These are phyloP conservation scores for Histomonas meleagridis DNA, from an alignment of 208 protist genomes.

Conservation along the genomic window DNA sequence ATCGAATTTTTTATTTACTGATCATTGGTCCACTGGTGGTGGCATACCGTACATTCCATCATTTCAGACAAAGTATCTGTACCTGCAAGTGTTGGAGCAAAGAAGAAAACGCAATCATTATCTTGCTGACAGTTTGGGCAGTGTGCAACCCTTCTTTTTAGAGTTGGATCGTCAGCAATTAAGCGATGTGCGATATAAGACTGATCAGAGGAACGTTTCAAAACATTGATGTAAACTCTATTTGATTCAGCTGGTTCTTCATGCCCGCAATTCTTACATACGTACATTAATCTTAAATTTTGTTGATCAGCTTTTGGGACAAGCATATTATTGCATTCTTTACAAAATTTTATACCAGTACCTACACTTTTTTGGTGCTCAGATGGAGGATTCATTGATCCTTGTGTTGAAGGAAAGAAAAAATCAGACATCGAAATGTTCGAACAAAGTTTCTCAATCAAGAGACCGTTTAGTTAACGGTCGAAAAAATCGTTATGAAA, in stretches of 20 bases:
- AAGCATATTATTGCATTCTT: not conserved
- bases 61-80: not conserved
- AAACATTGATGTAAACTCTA: not conserved
- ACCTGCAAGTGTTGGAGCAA: not conserved
- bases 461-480: no score
- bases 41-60: not conserved
- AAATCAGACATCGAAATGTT: no score
- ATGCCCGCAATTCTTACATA: not conserved
- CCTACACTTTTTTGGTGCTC: not conserved
- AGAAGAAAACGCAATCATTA: not conserved
- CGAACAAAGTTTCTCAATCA: no score
- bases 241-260: not conserved
- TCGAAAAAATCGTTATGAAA: no score
- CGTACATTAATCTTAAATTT: not conserved
- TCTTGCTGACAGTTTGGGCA: not conserved
- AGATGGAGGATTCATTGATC: no score
- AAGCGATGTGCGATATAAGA: no score
- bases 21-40: no score
- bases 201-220: not conserved
- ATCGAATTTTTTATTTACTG: no score
- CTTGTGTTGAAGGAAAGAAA: no score
- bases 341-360: not conserved
- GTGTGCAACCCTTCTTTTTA: not conserved
- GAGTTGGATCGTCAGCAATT: not conserved
- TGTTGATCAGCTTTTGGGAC: not conserved